Evolutionary conservation across 2,329 filamentous ascomycete genomes (phyloP).

Genomic region (Fonsecaea multimorphosa): DNA sequence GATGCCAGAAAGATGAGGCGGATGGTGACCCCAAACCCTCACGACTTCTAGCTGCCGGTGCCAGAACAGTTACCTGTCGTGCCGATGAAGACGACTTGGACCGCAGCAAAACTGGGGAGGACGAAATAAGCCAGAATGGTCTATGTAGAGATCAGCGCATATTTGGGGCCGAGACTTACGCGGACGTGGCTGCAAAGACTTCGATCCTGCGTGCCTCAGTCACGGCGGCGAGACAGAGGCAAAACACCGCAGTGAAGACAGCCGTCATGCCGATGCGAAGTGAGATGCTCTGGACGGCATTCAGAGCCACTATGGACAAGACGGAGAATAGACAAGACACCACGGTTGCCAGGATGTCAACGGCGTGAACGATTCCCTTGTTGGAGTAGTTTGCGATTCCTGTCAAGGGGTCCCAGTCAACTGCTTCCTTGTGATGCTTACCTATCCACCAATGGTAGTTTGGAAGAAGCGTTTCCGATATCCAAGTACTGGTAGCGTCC

Average conservation of each 20-base stretch:
- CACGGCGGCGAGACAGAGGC: conserved; percentile 3
- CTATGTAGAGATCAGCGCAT: no score
- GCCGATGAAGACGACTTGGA: conserved; percentile 6
- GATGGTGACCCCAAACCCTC: no score
- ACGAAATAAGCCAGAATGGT: no score
- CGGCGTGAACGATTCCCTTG: no score
- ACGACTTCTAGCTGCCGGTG: no score
- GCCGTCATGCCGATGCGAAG: conserved; percentile 4
- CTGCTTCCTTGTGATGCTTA: not conserved
- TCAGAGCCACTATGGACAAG: conserved; percentile 1
- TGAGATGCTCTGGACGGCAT: not conserved
- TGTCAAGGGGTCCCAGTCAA: no score
- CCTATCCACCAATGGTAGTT: not conserved
- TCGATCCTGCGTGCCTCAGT: not conserved
- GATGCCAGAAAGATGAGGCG: no score
- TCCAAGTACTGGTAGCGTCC: not conserved
- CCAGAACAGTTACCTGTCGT: no score
- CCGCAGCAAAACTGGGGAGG: not conserved
- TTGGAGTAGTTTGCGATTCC: not conserved
- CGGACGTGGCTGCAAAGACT: no score
- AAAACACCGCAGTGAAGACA: conserved; percentile 5
- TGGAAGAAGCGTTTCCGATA: not conserved
- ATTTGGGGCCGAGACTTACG: no score
- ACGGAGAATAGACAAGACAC: not conserved
- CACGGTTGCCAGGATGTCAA: no score